A percentile compares a stretch with the other conserved stretches of the same genome.
Conservation (phyloP, 2,329 filamentous ascomycete genomes). For the Pseudocercospora crystallina region DNA sequence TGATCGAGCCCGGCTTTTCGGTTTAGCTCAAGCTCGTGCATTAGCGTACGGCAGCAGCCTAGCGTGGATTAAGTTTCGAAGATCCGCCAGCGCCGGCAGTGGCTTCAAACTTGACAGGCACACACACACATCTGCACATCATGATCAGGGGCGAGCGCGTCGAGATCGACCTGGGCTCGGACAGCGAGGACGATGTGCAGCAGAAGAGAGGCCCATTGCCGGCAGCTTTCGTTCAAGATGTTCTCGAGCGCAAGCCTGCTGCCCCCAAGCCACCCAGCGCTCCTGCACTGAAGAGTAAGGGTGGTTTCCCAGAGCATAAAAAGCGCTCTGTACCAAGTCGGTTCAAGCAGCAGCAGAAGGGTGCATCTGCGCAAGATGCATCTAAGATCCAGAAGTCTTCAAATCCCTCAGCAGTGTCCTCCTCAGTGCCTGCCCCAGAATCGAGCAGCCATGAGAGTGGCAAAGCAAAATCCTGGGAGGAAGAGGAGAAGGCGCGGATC, state of each 20-base stretch:
- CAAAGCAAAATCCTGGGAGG: slow-evolving; percentile 36
- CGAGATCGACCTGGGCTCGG: slow-evolving; percentile 56
- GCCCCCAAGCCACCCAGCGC: slow-evolving; percentile 62
- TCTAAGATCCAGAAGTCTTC: background rate
- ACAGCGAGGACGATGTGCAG: slow-evolving; percentile 33
- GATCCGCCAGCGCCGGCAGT: too few species aligned
- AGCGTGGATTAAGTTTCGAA: too few species aligned
- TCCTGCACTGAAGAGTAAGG: slow-evolving; percentile 57
- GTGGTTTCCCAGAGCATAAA: slow-evolving; percentile 85
- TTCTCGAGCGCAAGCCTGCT: slow-evolving; percentile 70
- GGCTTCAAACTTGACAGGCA: background rate
- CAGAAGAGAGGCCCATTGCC: slow-evolving; percentile 14
- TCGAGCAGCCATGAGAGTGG: slow-evolving; percentile 13
- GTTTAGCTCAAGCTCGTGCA: too few species aligned
- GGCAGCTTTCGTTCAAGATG: slow-evolving; percentile 64
- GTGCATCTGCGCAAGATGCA: background rate
- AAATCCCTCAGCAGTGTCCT: background rate
- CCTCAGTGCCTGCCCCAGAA: background rate
- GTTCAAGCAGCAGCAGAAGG: slow-evolving; percentile 67
- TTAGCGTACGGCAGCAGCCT: too few species aligned
- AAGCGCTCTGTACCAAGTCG: slow-evolving; percentile 71
- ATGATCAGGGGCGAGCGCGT: slow-evolving; percentile 61
- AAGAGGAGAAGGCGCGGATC: slow-evolving; percentile 69
- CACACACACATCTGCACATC: slow-evolving; percentile 7
- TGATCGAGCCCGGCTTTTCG: too few species aligned